A percentile compares a stretch with the other conserved stretches of the same genome.
These are phyloP conservation scores for Mortierella polycephala DNA, from an alignment of 371 early-diverging fungal species.

Conservation along the genomic window DNA sequence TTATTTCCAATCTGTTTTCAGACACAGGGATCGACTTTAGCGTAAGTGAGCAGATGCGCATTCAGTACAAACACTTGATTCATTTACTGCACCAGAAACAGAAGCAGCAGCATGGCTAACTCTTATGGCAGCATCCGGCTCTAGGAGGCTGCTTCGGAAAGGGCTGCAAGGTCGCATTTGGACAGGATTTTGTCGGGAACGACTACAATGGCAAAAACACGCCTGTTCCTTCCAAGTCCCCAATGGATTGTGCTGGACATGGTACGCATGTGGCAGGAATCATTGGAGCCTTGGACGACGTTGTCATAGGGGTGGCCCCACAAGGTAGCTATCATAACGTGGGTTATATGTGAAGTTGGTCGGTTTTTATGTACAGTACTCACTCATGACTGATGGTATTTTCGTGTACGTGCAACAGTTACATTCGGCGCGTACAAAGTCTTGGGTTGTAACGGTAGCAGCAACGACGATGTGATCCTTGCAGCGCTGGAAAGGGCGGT, in stretches of 20 bases:
- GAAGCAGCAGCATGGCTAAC: conserved; percentile 42
- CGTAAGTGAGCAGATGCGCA: conserved; percentile 10
- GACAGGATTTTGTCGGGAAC: conserved; percentile 70
- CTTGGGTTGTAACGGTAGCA: conserved; percentile 55
- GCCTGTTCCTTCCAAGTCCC: conserved; percentile 57
- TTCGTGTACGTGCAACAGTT: not conserved
- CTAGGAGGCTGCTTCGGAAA: conserved; percentile 68
- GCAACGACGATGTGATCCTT: conserved; percentile 75
- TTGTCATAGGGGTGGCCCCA: conserved; percentile 50
- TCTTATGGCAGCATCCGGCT: conserved; percentile 69
- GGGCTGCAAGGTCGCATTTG: conserved; percentile 60
- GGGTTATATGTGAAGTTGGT: too few relatives aligned
- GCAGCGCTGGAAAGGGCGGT: conserved; percentile 78
- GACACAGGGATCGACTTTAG: conserved; percentile 65
- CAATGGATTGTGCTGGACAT: conserved; percentile 71
- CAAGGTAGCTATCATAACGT: conserved; percentile 10
- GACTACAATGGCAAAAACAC: conserved; percentile 56
- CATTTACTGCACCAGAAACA: not conserved
- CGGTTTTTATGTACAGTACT: not conserved
- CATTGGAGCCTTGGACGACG: conserved; percentile 19
- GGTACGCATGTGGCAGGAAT: conserved; percentile 72
- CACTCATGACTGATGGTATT: not conserved
- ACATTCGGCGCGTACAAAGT: conserved; percentile 42
- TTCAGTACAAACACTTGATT: too few relatives aligned
- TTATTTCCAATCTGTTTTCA: too few relatives aligned